Evolutionary conservation across 495 filamentous ascomycete species (phyloP).

Genomic region (Xylaria flabelliformis): DNA sequence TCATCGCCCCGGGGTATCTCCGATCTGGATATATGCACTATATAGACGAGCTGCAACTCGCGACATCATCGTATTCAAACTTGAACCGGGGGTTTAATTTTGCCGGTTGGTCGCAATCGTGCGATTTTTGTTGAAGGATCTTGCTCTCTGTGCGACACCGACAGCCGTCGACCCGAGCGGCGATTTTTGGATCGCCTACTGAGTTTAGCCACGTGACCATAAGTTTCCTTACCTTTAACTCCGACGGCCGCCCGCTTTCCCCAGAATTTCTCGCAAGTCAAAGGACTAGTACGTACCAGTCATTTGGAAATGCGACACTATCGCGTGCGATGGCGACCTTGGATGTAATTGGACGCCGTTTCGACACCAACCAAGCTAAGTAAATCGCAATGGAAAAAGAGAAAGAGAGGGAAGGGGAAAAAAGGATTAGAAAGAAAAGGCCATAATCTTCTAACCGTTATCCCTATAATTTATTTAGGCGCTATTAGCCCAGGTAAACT

Average conservation of each 20-base stretch:
- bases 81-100: background rate
- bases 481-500: background rate
- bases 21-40: background rate
- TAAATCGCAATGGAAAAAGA: no score
- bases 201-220: background rate
- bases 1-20: background rate
- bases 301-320: conserved; percentile 20
- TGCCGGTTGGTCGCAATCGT: background rate
- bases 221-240: background rate
- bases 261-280: conserved; percentile 1
- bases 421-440: background rate
- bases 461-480: background rate
- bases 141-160: conserved; percentile 7
- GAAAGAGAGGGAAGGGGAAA: background rate
- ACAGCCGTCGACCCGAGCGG: conserved; percentile 22
- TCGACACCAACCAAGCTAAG: background rate
- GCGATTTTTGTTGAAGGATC: background rate
- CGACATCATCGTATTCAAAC: background rate
- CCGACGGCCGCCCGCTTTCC: conserved; percentile 9
- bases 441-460: background rate
- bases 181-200: background rate
- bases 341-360: background rate
- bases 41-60: background rate
- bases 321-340: conserved; percentile 25
- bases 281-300: conserved; percentile 11